Evolutionary conservation across 495 filamentous ascomycete species (phyloP), one percentile per base, ranked within the genome.

Genomic region (Baudoinia panamericana): DNA sequence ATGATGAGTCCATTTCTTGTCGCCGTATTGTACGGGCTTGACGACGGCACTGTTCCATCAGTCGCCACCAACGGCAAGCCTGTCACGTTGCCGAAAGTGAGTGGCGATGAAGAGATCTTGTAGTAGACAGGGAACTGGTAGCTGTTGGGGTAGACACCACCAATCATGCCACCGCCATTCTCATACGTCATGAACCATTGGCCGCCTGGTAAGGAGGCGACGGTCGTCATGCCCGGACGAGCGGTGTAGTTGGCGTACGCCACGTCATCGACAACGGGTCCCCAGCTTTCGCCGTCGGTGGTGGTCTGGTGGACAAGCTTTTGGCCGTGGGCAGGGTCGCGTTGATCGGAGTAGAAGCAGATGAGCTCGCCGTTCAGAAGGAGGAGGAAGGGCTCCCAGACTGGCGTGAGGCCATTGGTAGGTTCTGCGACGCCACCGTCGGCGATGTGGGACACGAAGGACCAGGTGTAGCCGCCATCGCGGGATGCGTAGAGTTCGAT

Each of bases 291-390:
- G 17, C 77, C 52, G 55, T 82, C 71, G 0, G 56, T 63, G 4
- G 71, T 69, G 9, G 61, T 61, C 48, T 80, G 74, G 49, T 81
- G 75, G 4, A 65, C 66, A 19, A 83, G 57, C 44, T 80, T 80
- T 56, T 83, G 79, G 18, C 76, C 44, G 23, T 38, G 36, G 21
- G 16, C 5, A 13, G 36, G 36, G 52, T 82, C 77, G 26, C 79
- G 65, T 50, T 81, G 77, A 51, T 84, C 79, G 4, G 76, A 73
- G 58, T 82, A 84, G 56, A 74, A 84, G 57, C 60, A 61, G 17
- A 81, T 65, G 16, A 82, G 56, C 41, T 73, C 62, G 32, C 67
- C 60, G 19, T 46, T 16, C 12, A 31, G 33, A 6, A 36, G 9
- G 7, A 23, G 23, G 3, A 43, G 32, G 52, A 75, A 80, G 0